These are phyloP conservation scores for Talaromyces liani DNA, from an alignment of 495 filamentous ascomycete genomes.

Conservation along the genomic window DNA sequence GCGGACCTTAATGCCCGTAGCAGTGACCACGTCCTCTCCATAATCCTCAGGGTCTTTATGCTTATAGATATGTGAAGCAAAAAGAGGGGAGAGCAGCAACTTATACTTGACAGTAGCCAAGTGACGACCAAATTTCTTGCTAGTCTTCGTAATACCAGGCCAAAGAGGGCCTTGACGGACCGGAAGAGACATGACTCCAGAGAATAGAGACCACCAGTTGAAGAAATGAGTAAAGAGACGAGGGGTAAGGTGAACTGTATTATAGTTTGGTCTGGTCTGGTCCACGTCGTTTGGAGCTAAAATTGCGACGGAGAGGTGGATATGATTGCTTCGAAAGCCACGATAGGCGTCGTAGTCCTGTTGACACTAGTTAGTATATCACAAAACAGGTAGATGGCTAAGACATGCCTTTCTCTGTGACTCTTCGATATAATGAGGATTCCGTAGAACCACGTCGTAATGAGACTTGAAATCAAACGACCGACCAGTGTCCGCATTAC, in stretches of 20 bases:
- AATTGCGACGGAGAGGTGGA: slow-evolving; percentile 87
- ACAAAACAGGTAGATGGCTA: background rate
- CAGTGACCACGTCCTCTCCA: slow-evolving; percentile 70
- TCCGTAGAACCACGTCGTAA: slow-evolving; percentile 81
- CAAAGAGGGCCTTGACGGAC: slow-evolving; percentile 87
- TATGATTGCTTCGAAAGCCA: slow-evolving; percentile 90
- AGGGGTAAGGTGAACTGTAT: slow-evolving; percentile 85
- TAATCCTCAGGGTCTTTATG: slow-evolving; percentile 93
- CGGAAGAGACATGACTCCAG: slow-evolving; percentile 88
- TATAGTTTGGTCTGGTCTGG: slow-evolving; percentile 47
- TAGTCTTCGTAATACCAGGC: slow-evolving; percentile 88
- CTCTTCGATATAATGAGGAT: slow-evolving; percentile 62
- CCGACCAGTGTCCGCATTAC: slow-evolving; percentile 59
- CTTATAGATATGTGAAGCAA: slow-evolving; percentile 95
- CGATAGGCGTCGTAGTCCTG: slow-evolving; percentile 81
- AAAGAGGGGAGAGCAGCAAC: slow-evolving; percentile 82
- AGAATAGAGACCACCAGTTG: slow-evolving; percentile 95
- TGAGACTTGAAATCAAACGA: slow-evolving; percentile 87
- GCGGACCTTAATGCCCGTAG: slow-evolving; percentile 88
- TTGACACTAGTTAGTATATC: slow-evolving; percentile 15
- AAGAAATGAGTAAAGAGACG: slow-evolving; percentile 98
- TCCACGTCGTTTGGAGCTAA: slow-evolving; percentile 72
- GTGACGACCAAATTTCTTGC: slow-evolving; percentile 96
- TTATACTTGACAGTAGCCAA: slow-evolving; percentile 97
- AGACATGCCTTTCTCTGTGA: slow-evolving; percentile 35